Evolutionary conservation across 2,329 filamentous ascomycete species (phyloP), one percentile per base, ranked within the genome.

Genomic region (Microsporum canis): DNA sequence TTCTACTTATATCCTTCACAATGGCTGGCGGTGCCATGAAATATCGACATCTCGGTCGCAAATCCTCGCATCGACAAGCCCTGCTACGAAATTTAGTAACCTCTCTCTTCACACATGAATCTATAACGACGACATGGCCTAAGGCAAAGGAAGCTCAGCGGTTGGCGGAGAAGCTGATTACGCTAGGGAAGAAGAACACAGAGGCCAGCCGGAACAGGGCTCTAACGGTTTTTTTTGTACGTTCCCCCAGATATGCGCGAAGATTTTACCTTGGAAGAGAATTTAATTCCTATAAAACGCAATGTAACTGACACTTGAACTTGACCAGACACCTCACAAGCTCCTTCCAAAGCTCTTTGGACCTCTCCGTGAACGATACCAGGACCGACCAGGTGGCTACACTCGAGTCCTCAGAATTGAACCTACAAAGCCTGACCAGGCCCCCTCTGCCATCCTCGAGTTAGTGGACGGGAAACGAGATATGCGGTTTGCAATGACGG

Each of bases 91-190:
- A 97, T 77, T 82, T 99, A 64, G 91, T 97, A 73, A 96, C 92
- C 67, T 94, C 92, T 60, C 88, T 99, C 67, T 88, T 99, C 77
- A 83, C 89, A 75, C 85, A 95, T 76, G 94, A 99, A 79, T 86
- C 89, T 65, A 95, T 99, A 78, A 86, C 87, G 65, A 99, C 94
- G 58, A 96, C 94, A 77, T 96, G 88, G 82, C 86, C 88, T 73
- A 97, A 97, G 78, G 94, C 94, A 56, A 99, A 97, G 77, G 94
- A 99, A 79, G 89, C 94, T 23, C 94, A 99, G 77, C 83, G 89
- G 49, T 75, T 97, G 68, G 94, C 91, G 5, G 94, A 99, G 73
- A 95, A 95, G 79, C 80, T 97, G 67, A 91, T 99, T 70, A 96
- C 91, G 3, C 75, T 96, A 68, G 92, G 89, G 23, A 99, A 97